Evolutionary conservation across 2,329 filamentous ascomycete species (phyloP).

Genomic region (Nemania sp.): DNA sequence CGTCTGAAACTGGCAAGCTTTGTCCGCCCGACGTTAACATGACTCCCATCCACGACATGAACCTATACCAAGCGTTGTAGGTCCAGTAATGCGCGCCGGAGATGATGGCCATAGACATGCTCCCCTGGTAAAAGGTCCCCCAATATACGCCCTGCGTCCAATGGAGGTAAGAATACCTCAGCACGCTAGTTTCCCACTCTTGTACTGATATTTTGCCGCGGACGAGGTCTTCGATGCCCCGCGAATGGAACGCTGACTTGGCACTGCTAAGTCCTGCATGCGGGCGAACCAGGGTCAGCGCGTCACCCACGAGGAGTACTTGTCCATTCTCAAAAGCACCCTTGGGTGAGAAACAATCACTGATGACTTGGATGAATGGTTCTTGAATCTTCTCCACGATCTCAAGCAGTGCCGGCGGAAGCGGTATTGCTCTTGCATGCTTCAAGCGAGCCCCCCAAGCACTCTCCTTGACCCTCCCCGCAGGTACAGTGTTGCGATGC

Average conservation of each 20-base stretch:
- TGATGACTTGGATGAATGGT: constrained; percentile 43
- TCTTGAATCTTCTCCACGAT: constrained; percentile 36
- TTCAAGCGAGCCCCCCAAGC: constrained; percentile 18
- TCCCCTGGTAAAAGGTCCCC: constrained; percentile 4
- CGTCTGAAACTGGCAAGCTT: constrained; percentile 7
- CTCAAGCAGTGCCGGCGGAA: constrained; percentile 23
- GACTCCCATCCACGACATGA: not conserved
- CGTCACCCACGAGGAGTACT: constrained; percentile 40
- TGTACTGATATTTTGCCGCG: not conserved
- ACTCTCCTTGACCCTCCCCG: constrained; percentile 11
- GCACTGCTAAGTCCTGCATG: constrained; percentile 27
- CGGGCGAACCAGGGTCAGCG: constrained; percentile 25
- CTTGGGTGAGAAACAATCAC: constrained; percentile 34
- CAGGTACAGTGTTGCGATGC: constrained; percentile 27
- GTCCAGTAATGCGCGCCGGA: not conserved
- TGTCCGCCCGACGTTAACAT: constrained; percentile 4
- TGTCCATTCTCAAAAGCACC: constrained; percentile 36
- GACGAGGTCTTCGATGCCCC: not conserved
- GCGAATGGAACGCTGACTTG: constrained; percentile 31
- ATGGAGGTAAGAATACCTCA: not conserved
- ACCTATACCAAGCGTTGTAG: constrained; percentile 13
- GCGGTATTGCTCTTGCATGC: not conserved
- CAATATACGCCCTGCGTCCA: not conserved
- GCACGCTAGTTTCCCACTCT: not conserved
- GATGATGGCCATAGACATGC: too few relatives aligned